Evolutionary conservation across 2,329 filamentous ascomycete species (phyloP).

Genomic region (Ceratocystis cubensis): DNA sequence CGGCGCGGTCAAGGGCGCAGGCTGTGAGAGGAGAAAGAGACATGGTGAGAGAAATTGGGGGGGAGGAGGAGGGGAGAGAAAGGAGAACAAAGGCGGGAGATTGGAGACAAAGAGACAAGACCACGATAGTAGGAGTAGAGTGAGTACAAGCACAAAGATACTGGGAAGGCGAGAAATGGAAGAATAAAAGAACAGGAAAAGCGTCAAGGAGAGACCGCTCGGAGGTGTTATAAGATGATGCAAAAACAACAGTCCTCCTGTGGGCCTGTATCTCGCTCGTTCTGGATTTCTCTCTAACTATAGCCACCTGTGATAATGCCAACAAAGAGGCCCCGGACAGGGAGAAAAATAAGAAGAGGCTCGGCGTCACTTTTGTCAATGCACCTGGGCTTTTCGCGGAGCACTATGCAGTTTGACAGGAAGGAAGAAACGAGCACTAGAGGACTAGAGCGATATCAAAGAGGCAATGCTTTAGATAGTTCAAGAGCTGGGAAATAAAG

Average conservation of each 20-base stretch:
- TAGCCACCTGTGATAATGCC: constrained; percentile 7
- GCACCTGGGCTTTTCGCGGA: neutral
- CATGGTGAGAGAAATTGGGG: neutral
- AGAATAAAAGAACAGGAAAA: neutral
- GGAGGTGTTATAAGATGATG: neutral
- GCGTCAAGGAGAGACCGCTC: neutral
- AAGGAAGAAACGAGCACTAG: neutral
- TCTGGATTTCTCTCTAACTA: neutral
- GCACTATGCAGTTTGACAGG: neutral
- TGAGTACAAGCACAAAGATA: too few relatives aligned
- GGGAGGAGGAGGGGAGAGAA: neutral
- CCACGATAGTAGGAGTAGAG: too few relatives aligned
- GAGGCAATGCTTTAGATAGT: neutral
- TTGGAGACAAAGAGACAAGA: neutral
- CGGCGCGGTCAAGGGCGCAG: constrained; percentile 13
- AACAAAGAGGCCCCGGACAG: constrained; percentile 2
- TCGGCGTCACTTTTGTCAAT: constrained; percentile 1
- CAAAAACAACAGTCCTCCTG: neutral
- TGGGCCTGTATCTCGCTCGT: neutral
- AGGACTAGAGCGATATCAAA: neutral
- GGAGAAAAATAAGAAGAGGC: neutral
- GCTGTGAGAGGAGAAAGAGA: constrained; percentile 6
- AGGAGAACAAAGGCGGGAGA: too few relatives aligned
- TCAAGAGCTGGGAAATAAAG: neutral
- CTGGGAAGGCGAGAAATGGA: too few relatives aligned